Evolutionary conservation across 805 yeast species (phyloP).

Genomic region (Nakazawaea holstii): DNA sequence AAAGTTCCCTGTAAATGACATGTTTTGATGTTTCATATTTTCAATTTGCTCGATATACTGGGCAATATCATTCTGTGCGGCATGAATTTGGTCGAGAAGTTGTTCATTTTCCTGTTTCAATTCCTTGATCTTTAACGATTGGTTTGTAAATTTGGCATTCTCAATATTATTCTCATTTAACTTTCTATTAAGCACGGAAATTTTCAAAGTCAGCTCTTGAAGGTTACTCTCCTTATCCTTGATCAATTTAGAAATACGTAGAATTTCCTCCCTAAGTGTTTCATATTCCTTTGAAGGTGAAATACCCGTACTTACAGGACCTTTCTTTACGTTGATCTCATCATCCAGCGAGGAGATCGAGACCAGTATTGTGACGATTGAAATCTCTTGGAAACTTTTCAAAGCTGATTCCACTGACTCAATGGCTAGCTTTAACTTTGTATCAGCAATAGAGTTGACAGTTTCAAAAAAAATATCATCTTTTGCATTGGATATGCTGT

Average conservation of each 20-base stretch:
- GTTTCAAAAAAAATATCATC: too few relatives aligned
- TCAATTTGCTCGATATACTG: slow-evolving; percentile 13
- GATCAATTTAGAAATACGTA: background rate
- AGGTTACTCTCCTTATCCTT: slow-evolving; percentile 18
- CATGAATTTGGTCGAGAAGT: slow-evolving; percentile 14
- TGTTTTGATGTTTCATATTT: slow-evolving; percentile 23
- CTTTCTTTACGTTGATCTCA: background rate
- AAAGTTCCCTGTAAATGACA: slow-evolving; percentile 25
- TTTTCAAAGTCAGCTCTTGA: slow-evolving; percentile 40
- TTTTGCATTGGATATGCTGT: background rate
- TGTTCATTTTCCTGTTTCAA: slow-evolving; percentile 19
- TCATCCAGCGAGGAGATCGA: too few relatives aligned
- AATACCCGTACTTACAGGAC: too few relatives aligned
- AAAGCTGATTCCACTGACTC: background rate
- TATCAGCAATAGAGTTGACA: background rate
- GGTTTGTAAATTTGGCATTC: slow-evolving; percentile 21
- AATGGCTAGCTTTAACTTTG: too few relatives aligned
- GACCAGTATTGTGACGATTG: too few relatives aligned
- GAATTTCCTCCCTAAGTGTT: background rate
- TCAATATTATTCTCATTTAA: slow-evolving; percentile 27
- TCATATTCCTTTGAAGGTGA: background rate
- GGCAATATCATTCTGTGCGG: slow-evolving; percentile 18
- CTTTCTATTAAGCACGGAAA: slow-evolving; percentile 39
- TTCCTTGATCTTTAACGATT: slow-evolving; percentile 17
- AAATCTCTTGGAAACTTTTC: background rate